These are phyloP conservation scores for Pelargonium cotyledonis DNA, from an alignment of 441 rosid genomes.

Conservation along the genomic window DNA sequence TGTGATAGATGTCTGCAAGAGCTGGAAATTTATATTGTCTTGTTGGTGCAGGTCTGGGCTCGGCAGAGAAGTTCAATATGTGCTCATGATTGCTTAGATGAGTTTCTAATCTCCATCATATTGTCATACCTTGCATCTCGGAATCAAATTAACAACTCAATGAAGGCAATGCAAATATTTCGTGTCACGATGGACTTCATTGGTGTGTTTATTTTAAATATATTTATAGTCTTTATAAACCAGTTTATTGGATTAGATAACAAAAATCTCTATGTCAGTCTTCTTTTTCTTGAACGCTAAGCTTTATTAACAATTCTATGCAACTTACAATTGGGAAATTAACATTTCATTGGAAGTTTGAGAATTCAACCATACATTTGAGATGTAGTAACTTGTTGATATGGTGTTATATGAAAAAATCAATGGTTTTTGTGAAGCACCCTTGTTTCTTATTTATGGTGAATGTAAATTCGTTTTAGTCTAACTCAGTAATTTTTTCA, in stretches of 20 bases:
- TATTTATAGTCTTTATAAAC: neutral
- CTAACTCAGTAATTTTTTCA: neutral
- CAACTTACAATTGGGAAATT: neutral
- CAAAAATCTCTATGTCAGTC: neutral
- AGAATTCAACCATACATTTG: neutral
- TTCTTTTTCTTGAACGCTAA: neutral
- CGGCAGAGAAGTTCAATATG: constrained; percentile 74
- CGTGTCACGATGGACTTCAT: constrained; percentile 65
- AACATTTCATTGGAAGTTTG: neutral
- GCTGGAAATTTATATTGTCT: constrained; percentile 10
- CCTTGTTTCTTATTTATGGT: neutral
- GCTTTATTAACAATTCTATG: neutral
- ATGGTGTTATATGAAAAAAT: neutral
- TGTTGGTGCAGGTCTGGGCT: constrained; percentile 68
- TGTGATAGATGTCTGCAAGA: neutral
- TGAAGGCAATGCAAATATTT: constrained; percentile 71
- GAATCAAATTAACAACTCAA: constrained; percentile 48
- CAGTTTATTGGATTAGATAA: neutral
- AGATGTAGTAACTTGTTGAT: neutral
- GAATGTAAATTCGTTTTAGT: neutral
- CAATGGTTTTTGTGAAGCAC: neutral
- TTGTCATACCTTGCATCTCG: constrained; percentile 57
- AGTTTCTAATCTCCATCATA: constrained; percentile 60
- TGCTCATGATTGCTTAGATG: constrained; percentile 74
- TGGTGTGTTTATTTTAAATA: constrained; percentile 36